These are phyloP conservation scores for Venustampulla echinocandica DNA, from an alignment of 495 filamentous ascomycete species.

Conservation along the genomic window DNA sequence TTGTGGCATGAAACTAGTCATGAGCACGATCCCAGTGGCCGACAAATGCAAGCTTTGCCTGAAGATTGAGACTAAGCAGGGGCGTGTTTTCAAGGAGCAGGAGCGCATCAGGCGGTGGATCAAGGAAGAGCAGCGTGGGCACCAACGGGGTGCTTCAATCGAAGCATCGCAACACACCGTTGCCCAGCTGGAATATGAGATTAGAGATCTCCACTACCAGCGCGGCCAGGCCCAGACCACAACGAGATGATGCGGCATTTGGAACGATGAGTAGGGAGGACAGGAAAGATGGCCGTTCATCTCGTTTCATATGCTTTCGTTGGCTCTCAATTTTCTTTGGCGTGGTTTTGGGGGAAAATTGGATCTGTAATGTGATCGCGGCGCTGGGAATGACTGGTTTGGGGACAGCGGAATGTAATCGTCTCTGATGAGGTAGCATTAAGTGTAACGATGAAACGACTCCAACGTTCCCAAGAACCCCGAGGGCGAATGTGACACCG, in stretches of 20 bases:
- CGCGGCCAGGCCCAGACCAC: conserved; percentile 27
- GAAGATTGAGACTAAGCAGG: conserved; percentile 79
- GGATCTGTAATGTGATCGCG: conserved; percentile 16
- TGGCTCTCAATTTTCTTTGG: conserved; percentile 14
- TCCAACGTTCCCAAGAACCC: conserved; percentile 13
- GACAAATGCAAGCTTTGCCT: conserved; percentile 49
- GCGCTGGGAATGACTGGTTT: conserved; percentile 18
- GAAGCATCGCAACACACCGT: conserved; percentile 63
- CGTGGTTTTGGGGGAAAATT: conserved; percentile 10
- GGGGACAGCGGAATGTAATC: conserved; percentile 13
- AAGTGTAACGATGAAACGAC: conserved; percentile 29
- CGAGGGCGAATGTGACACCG: conserved; percentile 20
- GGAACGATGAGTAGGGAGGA: background rate
- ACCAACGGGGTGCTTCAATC: conserved; percentile 69
- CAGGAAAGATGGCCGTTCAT: background rate
- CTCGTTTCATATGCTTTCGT: conserved; percentile 9
- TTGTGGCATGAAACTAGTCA: conserved; percentile 71
- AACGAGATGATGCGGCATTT: conserved; percentile 18
- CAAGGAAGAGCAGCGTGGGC: conserved; percentile 42
- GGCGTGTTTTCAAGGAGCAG: conserved; percentile 64
- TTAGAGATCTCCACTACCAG: conserved; percentile 43
- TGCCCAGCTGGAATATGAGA: conserved; percentile 51
- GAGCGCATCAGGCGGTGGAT: conserved; percentile 78
- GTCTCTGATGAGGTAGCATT: conserved; percentile 17
- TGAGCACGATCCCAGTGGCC: conserved; percentile 5